A percentile compares a stretch with the other conserved stretches of the same genome.
phyloP scores from a whole-genome alignment of 2,329 filamentous ascomycete species.

The Allantophomopsis cytisporea region DNA sequence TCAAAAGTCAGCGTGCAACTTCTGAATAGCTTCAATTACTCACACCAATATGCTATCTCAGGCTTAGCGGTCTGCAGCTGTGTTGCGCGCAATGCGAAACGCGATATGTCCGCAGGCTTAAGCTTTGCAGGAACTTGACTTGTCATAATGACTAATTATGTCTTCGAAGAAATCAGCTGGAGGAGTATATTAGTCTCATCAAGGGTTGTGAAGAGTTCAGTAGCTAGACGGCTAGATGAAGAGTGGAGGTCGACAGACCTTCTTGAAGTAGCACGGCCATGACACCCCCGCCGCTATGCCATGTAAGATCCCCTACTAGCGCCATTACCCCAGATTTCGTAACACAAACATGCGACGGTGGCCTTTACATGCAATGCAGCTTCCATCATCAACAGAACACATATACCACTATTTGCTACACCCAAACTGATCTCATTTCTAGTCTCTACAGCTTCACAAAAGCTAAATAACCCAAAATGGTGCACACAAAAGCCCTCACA shows the following conservation, averaged over 20 bases:
- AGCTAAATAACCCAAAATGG: constrained; percentile 25
- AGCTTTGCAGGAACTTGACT: constrained; percentile 56
- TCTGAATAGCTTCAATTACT: constrained; percentile 19
- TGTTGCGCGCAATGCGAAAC: constrained; percentile 69
- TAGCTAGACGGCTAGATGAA: too few species aligned
- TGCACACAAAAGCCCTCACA: constrained; percentile 35
- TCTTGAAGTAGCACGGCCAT: too few species aligned
- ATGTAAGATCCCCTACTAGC: not conserved
- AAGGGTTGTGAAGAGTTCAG: too few species aligned
- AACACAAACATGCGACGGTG: constrained; percentile 6
- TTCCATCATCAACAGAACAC: too few species aligned
- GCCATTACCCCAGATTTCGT: constrained; percentile 8
- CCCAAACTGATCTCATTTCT: constrained; percentile 8
- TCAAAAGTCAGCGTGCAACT: constrained; percentile 10
- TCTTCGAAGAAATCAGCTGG: not conserved
- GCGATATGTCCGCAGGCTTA: constrained; percentile 68
- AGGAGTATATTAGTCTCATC: too few species aligned
- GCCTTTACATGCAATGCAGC: constrained; percentile 7
- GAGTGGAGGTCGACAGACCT: too few species aligned
- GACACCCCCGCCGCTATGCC: too few species aligned
- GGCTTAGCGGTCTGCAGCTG: constrained; percentile 80
- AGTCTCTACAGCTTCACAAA: constrained; percentile 4
- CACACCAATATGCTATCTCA: constrained; percentile 91
- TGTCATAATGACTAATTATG: constrained; percentile 42
- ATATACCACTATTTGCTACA: not conserved